Evolutionary conservation across 1,284 basidiomycete species (phyloP).

Genomic region (Boletus sp.): DNA sequence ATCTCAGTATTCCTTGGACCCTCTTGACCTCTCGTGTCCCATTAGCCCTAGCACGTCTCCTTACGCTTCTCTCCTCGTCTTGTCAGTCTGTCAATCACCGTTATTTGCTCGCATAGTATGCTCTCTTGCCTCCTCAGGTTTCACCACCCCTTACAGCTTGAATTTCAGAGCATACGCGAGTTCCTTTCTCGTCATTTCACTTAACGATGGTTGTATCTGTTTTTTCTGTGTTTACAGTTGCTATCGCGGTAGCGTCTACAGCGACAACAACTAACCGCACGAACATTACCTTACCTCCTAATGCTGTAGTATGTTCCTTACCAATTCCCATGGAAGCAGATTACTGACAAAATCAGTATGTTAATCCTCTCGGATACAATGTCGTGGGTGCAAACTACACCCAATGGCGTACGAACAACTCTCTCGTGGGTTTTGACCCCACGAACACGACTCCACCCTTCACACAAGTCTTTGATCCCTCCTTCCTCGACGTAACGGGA

Average conservation of each 20-base stretch:
- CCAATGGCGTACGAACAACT: slow-evolving; percentile 33
- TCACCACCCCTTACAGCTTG: not conserved
- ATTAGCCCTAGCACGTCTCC: no score
- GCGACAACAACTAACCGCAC: not conserved
- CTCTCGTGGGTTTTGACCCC: slow-evolving; percentile 44
- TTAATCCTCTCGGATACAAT: slow-evolving; percentile 42
- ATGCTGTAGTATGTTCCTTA: slow-evolving; percentile 11
- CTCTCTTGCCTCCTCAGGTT: not conserved
- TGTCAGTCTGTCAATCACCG: no score
- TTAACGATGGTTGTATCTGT: not conserved
- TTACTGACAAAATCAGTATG: slow-evolving; percentile 45
- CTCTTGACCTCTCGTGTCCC: no score
- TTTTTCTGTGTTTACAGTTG: not conserved
- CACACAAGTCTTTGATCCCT: slow-evolving; percentile 66
- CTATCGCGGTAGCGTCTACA: not conserved
- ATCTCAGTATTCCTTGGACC: not conserved
- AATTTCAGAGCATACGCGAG: not conserved
- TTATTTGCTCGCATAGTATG: not conserved
- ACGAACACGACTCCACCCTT: slow-evolving; percentile 48
- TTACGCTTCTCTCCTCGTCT: not conserved
- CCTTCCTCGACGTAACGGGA: slow-evolving; percentile 61
- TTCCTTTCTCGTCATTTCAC: not conserved
- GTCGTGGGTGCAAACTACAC: slow-evolving; percentile 39
- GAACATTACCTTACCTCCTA: slow-evolving; percentile 11
- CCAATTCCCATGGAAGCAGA: not conserved